phyloP scores from a whole-genome alignment of 1,284 basidiomycete species.

The Ustilago vetiveriae region DNA sequence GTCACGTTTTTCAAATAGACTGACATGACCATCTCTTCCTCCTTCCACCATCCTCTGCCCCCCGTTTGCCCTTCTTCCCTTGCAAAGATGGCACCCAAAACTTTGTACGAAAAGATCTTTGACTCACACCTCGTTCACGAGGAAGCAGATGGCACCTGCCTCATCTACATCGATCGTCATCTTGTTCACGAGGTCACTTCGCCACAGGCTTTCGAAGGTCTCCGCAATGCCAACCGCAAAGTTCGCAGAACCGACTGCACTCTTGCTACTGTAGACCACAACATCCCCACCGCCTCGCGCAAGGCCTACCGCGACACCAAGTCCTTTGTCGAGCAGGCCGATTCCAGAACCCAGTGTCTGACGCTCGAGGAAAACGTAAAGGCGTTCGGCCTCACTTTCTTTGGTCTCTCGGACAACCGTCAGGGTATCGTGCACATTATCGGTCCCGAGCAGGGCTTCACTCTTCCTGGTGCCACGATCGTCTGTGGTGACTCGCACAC shows the following conservation, averaged over 20 bases:
- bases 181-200: constrained; percentile 66
- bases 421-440: constrained; percentile 67
- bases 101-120: constrained; percentile 66
- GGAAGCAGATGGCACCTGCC: constrained; percentile 61
- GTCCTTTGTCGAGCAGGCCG: constrained; percentile 62
- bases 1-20: constrained; percentile 2
- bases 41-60: constrained; percentile 3
- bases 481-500: constrained; percentile 67
- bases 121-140: constrained; percentile 61
- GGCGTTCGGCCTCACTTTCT: constrained; percentile 66
- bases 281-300: constrained; percentile 64
- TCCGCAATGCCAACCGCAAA: constrained; percentile 56
- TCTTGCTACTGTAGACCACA: constrained; percentile 66
- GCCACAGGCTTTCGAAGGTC: constrained; percentile 65
- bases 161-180: constrained; percentile 66
- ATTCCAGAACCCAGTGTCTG: constrained; percentile 64
- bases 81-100: constrained; percentile 47
- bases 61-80: background rate
- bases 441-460: constrained; percentile 66
- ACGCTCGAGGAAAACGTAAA: constrained; percentile 66
- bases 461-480: constrained; percentile 63
- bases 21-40: background rate
- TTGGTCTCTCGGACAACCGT: constrained; percentile 62
- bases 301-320: constrained; percentile 63
- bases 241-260: constrained; percentile 65